Base-by-base conservation (phyloP, 2,329 filamentous ascomycete genomes). In the Sporothrix brunneoviolacea region DNA sequence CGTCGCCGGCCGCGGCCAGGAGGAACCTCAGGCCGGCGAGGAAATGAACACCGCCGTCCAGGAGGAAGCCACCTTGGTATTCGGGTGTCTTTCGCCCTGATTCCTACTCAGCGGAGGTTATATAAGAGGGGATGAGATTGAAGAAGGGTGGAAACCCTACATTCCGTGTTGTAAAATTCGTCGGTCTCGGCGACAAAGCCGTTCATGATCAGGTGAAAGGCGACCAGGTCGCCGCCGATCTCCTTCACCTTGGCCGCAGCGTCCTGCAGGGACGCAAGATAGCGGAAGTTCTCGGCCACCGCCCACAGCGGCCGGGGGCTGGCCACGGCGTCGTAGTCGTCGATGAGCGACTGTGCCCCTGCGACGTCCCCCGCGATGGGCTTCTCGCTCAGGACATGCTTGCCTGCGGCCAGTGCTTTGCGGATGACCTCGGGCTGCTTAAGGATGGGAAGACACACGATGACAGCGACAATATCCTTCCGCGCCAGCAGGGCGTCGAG, bases 241-340 rank as follows among this genome's bases (percentile, higher is more conserved):
- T 57, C 53, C 37, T 41, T 24, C 3, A 63, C 48, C 54, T 48
- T 52, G 10, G 53, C 44, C 5, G 53, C 57, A 3, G 61, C 61
- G 21, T 55, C 53, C 21, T 30, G n/a, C 22, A 51, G 18, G 6
- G 37, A 16, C 2, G n/a, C 19, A 2, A 48, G 12, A 22, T 38
- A 89, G 46, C 86, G 76, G n/a, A 80, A 86, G 65, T 91, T 88
- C 65, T 91, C 86, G 0, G 83, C 86, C 4, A 90, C 74, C n/a
- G 19, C 50, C 45, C 50, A 54, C 71, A 71, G 65, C n/a, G n/a
- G n/a, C n/a, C n/a, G n/a, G n/a, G 79, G 79, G 8, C 24, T 13
- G 8, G 12, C 27, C 41, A 8, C 18, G 1, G 18, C 18, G 13
- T 4, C 2, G 13, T 28, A 22, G 15, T 22, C 12, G 3, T 28